These are phyloP conservation scores for Auricularia heimuer DNA, from an alignment of 768 basidiomycete genomes.

Conservation along the genomic window DNA sequence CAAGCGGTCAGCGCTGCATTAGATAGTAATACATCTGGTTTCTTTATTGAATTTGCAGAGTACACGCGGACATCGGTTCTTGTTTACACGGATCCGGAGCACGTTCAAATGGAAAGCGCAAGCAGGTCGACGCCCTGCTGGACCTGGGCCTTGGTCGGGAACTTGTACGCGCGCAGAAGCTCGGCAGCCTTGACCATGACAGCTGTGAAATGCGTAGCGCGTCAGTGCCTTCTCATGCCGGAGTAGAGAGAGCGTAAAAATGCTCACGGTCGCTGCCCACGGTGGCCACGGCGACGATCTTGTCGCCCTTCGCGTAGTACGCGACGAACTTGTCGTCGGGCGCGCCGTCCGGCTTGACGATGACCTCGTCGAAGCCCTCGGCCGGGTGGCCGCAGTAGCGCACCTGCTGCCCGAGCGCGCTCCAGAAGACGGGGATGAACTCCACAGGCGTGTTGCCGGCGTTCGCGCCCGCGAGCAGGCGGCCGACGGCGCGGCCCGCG, in stretches of 20 bases:
- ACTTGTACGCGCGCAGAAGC: conserved; percentile 38
- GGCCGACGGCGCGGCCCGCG: conserved; percentile 75
- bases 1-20: no score
- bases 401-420: conserved; percentile 79
- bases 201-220: neutral
- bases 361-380: conserved; percentile 58
- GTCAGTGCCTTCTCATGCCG: neutral
- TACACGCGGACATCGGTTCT: no score
- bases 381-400: conserved; percentile 73
- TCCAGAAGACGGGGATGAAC: conserved; percentile 86
- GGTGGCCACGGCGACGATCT: conserved; percentile 57
- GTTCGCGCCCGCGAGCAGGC: conserved; percentile 51
- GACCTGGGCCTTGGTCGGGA: neutral
- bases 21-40: no score
- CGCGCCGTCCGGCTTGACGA: conserved; percentile 36
- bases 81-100: no score
- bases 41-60: no score
- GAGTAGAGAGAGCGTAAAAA: neutral
- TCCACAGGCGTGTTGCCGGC: conserved; percentile 41
- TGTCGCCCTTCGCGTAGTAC: conserved; percentile 59
- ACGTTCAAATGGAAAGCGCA: neutral
- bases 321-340: conserved; percentile 54
- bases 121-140: neutral
- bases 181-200: conserved; percentile 49
- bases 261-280: conserved; percentile 23